Evolutionary conservation across 1,284 basidiomycete species (phyloP), one percentile per base, ranked within the genome.

Genomic region (Trichosporon sp.): DNA sequence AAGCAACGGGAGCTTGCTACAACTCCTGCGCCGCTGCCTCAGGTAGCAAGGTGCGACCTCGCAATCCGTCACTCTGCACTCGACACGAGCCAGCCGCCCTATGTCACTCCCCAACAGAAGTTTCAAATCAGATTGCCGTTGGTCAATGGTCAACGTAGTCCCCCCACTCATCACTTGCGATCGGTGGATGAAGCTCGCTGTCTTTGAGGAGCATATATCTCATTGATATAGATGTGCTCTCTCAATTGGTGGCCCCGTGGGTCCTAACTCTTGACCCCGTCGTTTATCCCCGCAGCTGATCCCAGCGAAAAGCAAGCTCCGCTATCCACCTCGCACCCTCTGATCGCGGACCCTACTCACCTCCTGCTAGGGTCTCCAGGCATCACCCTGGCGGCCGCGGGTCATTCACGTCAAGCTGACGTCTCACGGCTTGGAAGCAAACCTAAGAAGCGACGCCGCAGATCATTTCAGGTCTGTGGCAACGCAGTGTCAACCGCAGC

Each of bases 61-160:
- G n/a, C 40, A 44, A 21, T 21, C 40, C 40, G 40, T 44, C 19
- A 8, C 40, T 44, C 40, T n/a, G 40, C 40, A n/a, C 40, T 44
- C 40, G 40, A 21, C 40, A n/a, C 40, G 40, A 44, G 11, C 40
- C 11, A n/a, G 16, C 40, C 40, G 40, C 40, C 16, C 40, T n/a
- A 44, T 44, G 19, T 19, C 36, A 37, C 36, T 37, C 36, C 36
- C 40, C 40, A 44, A 44, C 29, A 27, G 23, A n/a, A 25, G 34
- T 31, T 40, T n/a, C 29, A 33, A 32, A 46, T 49, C 73, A 73
- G 72, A 59, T 74, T 73, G 73, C 66, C 74, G 59, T 75, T 75
- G 75, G 62, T 64, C 23, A 60, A 70, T 49, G 75, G 72, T 19
- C 70, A 74, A 54, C 49, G 29, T 54, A 27, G n/a, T 9, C 27